Percentiles rank a stretch among this genome's conserved stretches.
These are phyloP conservation scores for Myotisia sp. DNA, from an alignment of 2,329 filamentous ascomycete species.

Conservation along the genomic window DNA sequence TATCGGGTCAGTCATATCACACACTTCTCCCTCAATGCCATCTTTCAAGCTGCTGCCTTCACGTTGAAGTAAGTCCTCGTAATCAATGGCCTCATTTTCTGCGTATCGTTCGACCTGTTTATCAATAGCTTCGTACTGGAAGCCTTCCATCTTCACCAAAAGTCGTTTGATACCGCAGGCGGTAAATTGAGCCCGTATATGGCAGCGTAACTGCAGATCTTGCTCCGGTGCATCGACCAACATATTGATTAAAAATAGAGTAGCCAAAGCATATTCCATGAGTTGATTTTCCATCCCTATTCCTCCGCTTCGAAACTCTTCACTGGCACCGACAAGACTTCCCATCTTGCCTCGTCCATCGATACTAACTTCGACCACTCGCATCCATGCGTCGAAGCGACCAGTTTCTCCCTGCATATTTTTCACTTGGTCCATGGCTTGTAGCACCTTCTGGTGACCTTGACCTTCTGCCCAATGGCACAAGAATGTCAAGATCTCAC, in stretches of 20 bases:
- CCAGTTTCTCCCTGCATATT: slow-evolving; percentile 78
- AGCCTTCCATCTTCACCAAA: slow-evolving; percentile 90
- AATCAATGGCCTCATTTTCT: slow-evolving; percentile 91
- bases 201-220: slow-evolving; percentile 80
- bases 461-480: slow-evolving; percentile 85
- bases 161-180: slow-evolving; percentile 91
- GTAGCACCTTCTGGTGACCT: slow-evolving; percentile 84
- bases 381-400: slow-evolving; percentile 96
- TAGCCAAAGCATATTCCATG: slow-evolving; percentile 97
- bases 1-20: slow-evolving; percentile 79
- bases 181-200: slow-evolving; percentile 90
- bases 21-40: slow-evolving; percentile 67
- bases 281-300: slow-evolving; percentile 97
- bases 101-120: slow-evolving; percentile 93
- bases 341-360: slow-evolving; percentile 98
- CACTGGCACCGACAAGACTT: slow-evolving; percentile 87
- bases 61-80: slow-evolving; percentile 87
- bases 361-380: slow-evolving; percentile 89
- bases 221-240: slow-evolving; percentile 79
- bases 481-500: slow-evolving; percentile 88
- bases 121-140: slow-evolving; percentile 96
- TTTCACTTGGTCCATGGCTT: slow-evolving; percentile 86
- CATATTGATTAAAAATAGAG: slow-evolving; percentile 91
- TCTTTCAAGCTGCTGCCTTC: slow-evolving; percentile 87
- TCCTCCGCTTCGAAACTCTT: slow-evolving; percentile 87